Base-by-base conservation (phyloP, 192 early-diverging fungal species). In the Umbelopsis ramanniana region DNA sequence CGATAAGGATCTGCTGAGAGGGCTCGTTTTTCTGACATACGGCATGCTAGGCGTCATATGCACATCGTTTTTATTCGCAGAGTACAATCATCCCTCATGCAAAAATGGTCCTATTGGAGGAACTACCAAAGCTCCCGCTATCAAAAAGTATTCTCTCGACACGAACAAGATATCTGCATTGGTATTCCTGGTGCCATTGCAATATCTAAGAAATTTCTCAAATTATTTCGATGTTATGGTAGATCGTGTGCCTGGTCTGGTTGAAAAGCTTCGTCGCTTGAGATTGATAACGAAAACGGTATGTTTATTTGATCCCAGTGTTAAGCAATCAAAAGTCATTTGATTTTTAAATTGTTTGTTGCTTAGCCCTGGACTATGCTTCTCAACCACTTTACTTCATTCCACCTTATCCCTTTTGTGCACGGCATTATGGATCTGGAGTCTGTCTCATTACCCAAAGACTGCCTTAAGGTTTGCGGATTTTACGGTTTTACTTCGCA, bases 391-490 rank as follows among this genome's bases (percentile, higher is more conserved):
- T 86, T 86, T 79, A 76, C 82, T 15, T 66, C 72, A 7, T 60
- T 73, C 43, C 82, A 81, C 17, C 40, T 86, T 4, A 57, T 83
- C 3, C 85, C 85, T 4, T 86, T 86, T 76, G 79, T 86, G 7
- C 79, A 80, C 46, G 77, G 79, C 22, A 73, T 86, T 15, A 86
- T 83, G 85, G 81, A 83, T 17, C 75, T 86, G 70, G 85, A 86
- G 40, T 83, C 85, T 21, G 82, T 84, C 6, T 83, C 80, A 8
- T 77, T 86, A 69, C 82, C 85, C 12, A 73, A 77, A 21, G 85
- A 86, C 21, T 83, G 82, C 22, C 68, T 81, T 12, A 86, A 86
- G 76, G 84, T n/a, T n/a, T n/a, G n/a, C n/a, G 23, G 53, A 9
- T 40, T 26, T 54, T 29, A 24, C 5, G 15, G 22, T 12, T 5